Base-by-base conservation (phyloP, 306 rosid genomes). In the Cicer cuneatum region DNA sequence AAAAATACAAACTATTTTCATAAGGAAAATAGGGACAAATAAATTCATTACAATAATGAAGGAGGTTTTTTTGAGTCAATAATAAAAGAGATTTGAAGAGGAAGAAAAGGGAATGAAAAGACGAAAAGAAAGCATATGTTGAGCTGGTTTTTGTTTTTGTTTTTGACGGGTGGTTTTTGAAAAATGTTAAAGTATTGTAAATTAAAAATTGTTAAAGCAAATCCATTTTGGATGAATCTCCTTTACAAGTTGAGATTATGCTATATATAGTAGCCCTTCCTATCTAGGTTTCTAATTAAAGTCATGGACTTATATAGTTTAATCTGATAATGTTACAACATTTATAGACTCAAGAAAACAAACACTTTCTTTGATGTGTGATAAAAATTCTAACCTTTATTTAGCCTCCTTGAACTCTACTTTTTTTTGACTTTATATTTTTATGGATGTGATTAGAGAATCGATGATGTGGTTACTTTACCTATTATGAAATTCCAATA, bases 141-240 rank as follows among this genome's bases (percentile, higher is more conserved):
- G 42, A 45, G 45, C 16, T 35, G 1, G 52, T 11, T 21, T 29
- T 41, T 38, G 62, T 38, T 56, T 56, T 46, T 11, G 56, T 18
- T 41, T 41, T 41, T 41, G 46, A 41, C 19, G 19, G 19, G 19
- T 18, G 19, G 2, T 29, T 49, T 14, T 80, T 57, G 69, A 68
- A 73, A 72, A 60, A 74, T 58, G 75, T 41, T 19, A 19, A 54
- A 8, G n/a, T 1, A 6, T 46, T 63, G 35, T 24, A 65, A 76
- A 35, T 52, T 35, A 10, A 53, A 53, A 43, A 11, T 46, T 10
- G 49, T 41, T 19, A 62, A 69, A 75, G 73, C 80, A 45, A 74
- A 59, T 73, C 51, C 48, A 63, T 10, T 56, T 54, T 76, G 42
- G 35, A 6, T 56, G 74, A 81, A 76, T 71, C 64, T 45, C 54